phyloP scores from a whole-genome alignment of 2,329 filamentous ascomycete species.

The Aspergillus quadricinctus region DNA sequence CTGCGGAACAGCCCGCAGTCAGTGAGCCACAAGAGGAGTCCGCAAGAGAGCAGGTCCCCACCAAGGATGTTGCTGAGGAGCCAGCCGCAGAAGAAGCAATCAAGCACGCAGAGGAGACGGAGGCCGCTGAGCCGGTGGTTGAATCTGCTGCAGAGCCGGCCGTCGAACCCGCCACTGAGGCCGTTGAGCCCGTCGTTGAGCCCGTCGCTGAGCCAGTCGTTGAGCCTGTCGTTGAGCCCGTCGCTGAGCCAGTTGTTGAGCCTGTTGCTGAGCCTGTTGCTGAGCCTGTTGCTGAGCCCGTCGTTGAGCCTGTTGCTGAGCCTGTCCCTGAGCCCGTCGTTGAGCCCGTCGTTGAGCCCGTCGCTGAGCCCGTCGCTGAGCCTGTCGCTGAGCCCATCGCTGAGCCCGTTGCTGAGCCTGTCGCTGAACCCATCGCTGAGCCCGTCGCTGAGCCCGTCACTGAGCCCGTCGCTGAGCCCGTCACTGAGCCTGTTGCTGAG shows the following conservation, averaged over 20 bases:
- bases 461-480: background rate
- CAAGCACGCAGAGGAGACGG: background rate
- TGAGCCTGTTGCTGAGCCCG: constrained; percentile 6
- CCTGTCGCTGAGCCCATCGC: constrained; percentile 2
- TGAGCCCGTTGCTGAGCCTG: constrained; percentile 1
- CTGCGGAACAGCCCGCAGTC: background rate
- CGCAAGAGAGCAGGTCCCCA: constrained; percentile 3
- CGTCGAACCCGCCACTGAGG: background rate
- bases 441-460: background rate
- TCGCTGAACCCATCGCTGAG: constrained; percentile 1
- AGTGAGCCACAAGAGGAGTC: background rate
- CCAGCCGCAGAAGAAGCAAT: background rate
- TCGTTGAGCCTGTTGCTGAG: constrained; percentile 2
- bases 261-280: constrained; percentile 1
- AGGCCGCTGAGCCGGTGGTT: background rate
- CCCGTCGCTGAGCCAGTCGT: constrained; percentile 5
- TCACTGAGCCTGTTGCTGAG: background rate
- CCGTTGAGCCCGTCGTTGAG: background rate
- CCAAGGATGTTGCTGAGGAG: constrained; percentile 4
- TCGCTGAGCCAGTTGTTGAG: constrained; percentile 2
- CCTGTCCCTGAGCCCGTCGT: background rate
- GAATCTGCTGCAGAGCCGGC: background rate
- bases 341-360: background rate
- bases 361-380: constrained; percentile 8
- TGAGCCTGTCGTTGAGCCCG: constrained; percentile 6